Base-by-base conservation (phyloP, 768 basidiomycete genomes). In the Grammothele lineata region DNA sequence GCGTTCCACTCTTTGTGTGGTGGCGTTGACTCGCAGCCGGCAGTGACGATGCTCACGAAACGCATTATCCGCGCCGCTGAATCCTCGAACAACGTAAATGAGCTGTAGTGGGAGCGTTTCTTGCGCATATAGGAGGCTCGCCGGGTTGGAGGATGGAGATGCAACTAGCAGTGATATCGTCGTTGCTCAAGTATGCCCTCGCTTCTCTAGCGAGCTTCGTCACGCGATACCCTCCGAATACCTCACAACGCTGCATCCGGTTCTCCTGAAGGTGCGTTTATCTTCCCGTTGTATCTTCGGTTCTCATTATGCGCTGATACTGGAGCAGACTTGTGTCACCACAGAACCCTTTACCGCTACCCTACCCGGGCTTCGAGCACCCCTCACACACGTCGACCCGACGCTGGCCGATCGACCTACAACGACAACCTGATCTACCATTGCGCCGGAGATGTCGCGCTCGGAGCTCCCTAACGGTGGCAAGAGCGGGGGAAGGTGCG, bases 401-500 rank as follows among this genome's bases (percentile, higher is more conserved):
- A 52, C 61, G 0, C 62, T 77, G 15, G 78, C 78, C 2, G 86
- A 90, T 50, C 67, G 44, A 66, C 63, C 26, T 92, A 90, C 66
- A 81, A 77, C 53, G 92, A 93, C 63, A 85, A 85, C 57, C 73
- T 95, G 19, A 66, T 77, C n/a, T 92, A 92, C 61, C 88, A 93
- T 69, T 92, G 92, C 62, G 69, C 79, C 2, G 90, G 85, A 3
- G 92, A 89, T 1, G 70, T 87, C n/a, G 76, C 75, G 1, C 71
- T 85, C 1, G 66, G 71, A 8, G 79, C 80, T 0, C 69, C 88
- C 35, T 81, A 81, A 55, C 70, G 70, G 15, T 92, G 84, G 80
- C 56, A 68, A 2, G 74, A 82, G 8, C 87, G 91, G 0, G 79
- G 81, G 47, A 85, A 89, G 45, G 81, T 77, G n/a, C n/a, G n/a